These are phyloP conservation scores for Circinella umbellata DNA, from an alignment of 371 early-diverging fungal genomes.

Conservation along the genomic window DNA sequence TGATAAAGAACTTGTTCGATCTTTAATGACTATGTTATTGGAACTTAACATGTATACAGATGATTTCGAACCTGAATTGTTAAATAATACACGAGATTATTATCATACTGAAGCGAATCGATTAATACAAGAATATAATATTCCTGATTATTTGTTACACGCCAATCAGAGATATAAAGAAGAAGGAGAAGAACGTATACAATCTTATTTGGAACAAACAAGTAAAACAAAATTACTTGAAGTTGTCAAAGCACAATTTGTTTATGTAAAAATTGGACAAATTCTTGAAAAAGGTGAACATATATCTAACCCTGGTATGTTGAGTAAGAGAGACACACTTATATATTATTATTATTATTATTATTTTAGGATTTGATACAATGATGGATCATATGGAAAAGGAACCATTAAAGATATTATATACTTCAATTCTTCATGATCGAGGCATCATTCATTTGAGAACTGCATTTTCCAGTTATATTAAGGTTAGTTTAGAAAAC, in stretches of 20 bases:
- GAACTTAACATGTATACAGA: slow-evolving; percentile 74
- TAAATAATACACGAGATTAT: slow-evolving; percentile 67
- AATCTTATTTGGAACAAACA: slow-evolving; percentile 70
- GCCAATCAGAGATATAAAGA: slow-evolving; percentile 67
- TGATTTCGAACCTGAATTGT: slow-evolving; percentile 71
- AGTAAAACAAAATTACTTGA: slow-evolving; percentile 63
- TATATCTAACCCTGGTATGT: too few species aligned
- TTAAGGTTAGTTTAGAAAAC: slow-evolving; percentile 29
- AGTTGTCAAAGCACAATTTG: slow-evolving; percentile 65
- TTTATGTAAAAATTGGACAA: slow-evolving; percentile 62
- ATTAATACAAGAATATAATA: slow-evolving; percentile 46
- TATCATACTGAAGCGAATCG: slow-evolving; percentile 71
- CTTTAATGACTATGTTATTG: slow-evolving; percentile 78
- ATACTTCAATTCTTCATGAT: slow-evolving; percentile 28
- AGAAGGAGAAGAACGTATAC: slow-evolving; percentile 64
- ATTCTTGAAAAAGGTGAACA: slow-evolving; percentile 74
- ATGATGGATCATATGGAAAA: slow-evolving; percentile 66
- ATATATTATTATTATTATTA: too few species aligned
- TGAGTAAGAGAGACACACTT: too few species aligned
- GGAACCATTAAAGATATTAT: slow-evolving; percentile 66
- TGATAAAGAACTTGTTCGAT: slow-evolving; percentile 61
- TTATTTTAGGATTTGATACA: slow-evolving; percentile 63
- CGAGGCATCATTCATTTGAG: slow-evolving; percentile 19
- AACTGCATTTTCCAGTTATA: slow-evolving; percentile 36
- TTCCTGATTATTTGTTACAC: slow-evolving; percentile 69